Evolutionary conservation across 306 rosid genomes (phyloP), one percentile per base, ranked within the genome.

Genomic region (Prinsepia uniflora): DNA sequence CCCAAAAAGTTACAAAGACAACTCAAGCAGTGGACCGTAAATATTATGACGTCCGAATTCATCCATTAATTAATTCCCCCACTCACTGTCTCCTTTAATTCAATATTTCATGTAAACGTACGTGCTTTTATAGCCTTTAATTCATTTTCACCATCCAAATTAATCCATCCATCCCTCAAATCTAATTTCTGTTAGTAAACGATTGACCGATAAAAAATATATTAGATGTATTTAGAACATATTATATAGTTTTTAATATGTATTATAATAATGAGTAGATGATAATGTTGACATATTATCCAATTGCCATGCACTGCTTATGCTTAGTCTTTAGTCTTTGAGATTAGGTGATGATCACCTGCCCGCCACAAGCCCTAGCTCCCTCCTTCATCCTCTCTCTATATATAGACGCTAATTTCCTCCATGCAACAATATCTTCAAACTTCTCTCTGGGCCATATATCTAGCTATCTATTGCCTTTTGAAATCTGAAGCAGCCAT

Each of bases 261-360:
- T 30, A 3, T 30, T 30, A 30, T 30, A 30, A 30, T 30, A 30
- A 30, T 30, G 36, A 30, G 36, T 30, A 30, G 36, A 30, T 30
- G 36, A 30, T 30, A 30, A 30, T 30, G 36, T 30, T 30, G 36
- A 30, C 4, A 30, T 30, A 3, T 3, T 30, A 69, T 22, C 12
- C 42, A 41, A 47, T 30, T 41, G 73, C 64, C 30, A 39, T 53
- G 72, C 11, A 41, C 6, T 20, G 19, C 3, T 30, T 30, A 30
- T 30, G 13, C 40, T 49, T 6, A 30, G 62, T 22, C 41, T 70
- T 2, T 14, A 42, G 64, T 69, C 53, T 19, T 8, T 41, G 2
- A 7, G 42, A 69, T 69, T 20, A 55, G 73, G 64, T 24, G 30
- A 24, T 24, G 30, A 24, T 69, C 20, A 55, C 63, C 73, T 6